Percentiles rank a stretch among this genome's conserved stretches.
Evolutionary conservation across 306 rosid species (phyloP).

Genomic region (Benincasa hispida): DNA sequence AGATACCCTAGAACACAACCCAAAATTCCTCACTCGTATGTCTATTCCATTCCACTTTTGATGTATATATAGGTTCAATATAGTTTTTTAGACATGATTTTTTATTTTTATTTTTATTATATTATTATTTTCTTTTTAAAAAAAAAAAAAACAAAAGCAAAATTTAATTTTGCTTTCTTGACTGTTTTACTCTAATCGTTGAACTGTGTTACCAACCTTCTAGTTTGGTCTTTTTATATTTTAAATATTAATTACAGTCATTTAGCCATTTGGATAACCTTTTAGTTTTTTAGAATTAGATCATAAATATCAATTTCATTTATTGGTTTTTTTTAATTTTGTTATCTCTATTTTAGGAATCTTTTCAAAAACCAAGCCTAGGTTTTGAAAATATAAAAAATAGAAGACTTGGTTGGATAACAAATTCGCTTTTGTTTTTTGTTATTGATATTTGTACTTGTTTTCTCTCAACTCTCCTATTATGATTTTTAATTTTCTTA

Average conservation of each 20-base stretch:
- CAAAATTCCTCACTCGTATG: not conserved
- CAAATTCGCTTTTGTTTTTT: no score
- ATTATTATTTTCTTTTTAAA: no score
- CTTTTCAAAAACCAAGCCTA: not conserved
- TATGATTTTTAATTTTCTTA: no score
- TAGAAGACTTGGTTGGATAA: no score
- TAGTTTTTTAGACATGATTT: not conserved
- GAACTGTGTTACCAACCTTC: not conserved
- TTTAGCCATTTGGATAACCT: not conserved
- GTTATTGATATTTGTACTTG: no score
- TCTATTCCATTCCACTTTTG: not conserved
- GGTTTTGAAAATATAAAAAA: not conserved
- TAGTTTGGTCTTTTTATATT: not conserved
- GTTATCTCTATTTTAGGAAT: not conserved
- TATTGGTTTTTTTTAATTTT: no score
- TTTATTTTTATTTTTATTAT: not conserved
- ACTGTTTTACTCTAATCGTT: not conserved
- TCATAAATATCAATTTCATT: no score
- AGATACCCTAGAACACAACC: not conserved
- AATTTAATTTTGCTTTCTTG: not conserved
- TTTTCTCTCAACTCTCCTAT: no score
- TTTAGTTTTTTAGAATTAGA: not conserved
- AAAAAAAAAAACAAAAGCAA: not conserved
- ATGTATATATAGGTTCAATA: not conserved
- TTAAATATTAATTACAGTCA: not conserved